Evolutionary conservation across 2,329 filamentous ascomycete species (phyloP).

Genomic region (Fusarium armeniacum): DNA sequence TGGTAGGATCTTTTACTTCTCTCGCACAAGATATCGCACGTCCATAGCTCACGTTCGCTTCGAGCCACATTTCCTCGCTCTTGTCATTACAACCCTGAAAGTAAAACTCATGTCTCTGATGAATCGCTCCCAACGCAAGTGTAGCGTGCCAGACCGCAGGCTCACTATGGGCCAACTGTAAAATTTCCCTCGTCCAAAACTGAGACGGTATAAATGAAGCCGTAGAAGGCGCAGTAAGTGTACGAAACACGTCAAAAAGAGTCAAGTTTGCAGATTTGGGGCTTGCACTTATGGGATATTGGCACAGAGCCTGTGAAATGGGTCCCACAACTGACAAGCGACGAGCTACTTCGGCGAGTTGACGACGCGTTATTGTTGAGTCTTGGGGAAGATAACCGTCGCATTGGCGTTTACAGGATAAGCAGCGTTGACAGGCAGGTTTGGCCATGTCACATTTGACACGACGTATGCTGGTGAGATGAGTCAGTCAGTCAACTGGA

Average conservation of each 20-base stretch:
- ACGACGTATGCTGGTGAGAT: constrained; percentile 51
- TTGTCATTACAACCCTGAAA: constrained; percentile 23
- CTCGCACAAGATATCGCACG: constrained; percentile 49
- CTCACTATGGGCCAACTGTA: constrained; percentile 55
- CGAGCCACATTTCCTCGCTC: constrained; percentile 20
- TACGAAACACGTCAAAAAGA: constrained; percentile 56
- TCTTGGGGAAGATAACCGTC: constrained; percentile 52
- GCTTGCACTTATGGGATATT: constrained; percentile 33
- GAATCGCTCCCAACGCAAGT: constrained; percentile 55
- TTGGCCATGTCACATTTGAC: constrained; percentile 56
- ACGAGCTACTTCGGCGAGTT: constrained; percentile 50
- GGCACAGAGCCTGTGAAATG: constrained; percentile 44
- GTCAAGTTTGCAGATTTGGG: constrained; percentile 26
- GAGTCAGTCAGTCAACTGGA: neutral
- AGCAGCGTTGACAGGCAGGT: constrained; percentile 51
- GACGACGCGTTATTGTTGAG: constrained; percentile 51
- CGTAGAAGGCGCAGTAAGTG: constrained; percentile 50
- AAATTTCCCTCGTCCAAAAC: constrained; percentile 53
- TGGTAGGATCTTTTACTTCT: constrained; percentile 47
- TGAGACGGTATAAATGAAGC: constrained; percentile 49
- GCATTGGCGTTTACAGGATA: constrained; percentile 50
- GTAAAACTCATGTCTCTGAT: constrained; percentile 47
- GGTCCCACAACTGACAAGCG: constrained; percentile 51
- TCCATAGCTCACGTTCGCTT: constrained; percentile 50
- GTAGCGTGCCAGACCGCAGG: constrained; percentile 56